These are phyloP conservation scores for Ustilago lituana DNA, from an alignment of 1,284 basidiomycete species.

Conservation along the genomic window DNA sequence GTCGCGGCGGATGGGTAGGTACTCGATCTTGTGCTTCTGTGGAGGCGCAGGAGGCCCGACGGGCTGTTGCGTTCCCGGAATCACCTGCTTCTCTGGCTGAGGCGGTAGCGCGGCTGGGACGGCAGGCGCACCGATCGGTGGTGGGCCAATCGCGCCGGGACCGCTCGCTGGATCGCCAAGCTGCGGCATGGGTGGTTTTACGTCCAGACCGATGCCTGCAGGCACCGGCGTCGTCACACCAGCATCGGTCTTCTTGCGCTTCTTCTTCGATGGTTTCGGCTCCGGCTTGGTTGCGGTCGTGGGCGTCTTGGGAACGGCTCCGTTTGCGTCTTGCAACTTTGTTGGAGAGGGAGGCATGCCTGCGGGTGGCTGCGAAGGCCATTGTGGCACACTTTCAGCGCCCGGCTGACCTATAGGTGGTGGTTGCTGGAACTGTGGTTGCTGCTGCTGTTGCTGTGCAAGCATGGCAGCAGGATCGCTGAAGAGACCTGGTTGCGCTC, in stretches of 20 bases:
- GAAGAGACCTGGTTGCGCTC: constrained; percentile 18
- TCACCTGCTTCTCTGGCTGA: constrained; percentile 27
- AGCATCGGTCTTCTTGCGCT: constrained; percentile 44
- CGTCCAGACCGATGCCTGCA: constrained; percentile 12
- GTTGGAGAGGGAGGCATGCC: constrained; percentile 31
- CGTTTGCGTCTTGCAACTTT: constrained; percentile 20
- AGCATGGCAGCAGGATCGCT: constrained; percentile 26
- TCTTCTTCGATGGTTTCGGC: constrained; percentile 38
- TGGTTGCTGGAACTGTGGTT: constrained; percentile 18
- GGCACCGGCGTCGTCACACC: constrained; percentile 18
- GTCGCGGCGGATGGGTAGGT: constrained; percentile 81
- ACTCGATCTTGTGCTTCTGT: constrained; percentile 85
- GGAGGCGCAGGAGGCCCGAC: constrained; percentile 36
- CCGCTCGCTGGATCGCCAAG: constrained; percentile 16
- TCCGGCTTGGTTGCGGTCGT: constrained; percentile 25
- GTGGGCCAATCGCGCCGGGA: constrained; percentile 10
- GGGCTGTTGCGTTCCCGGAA: constrained; percentile 40
- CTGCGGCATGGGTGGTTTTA: constrained; percentile 33
- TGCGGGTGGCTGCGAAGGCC: constrained; percentile 34
- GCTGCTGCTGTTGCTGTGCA: constrained; percentile 25
- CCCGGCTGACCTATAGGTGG: constrained; percentile 17
- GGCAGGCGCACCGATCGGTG: constrained; percentile 5
- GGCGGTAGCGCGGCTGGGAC: constrained; percentile 4
- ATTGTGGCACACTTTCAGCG: constrained; percentile 24
- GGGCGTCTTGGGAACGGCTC: constrained; percentile 24